phyloP scores from a whole-genome alignment of 345 rosid genomes.

The Brassica carinata region DNA sequence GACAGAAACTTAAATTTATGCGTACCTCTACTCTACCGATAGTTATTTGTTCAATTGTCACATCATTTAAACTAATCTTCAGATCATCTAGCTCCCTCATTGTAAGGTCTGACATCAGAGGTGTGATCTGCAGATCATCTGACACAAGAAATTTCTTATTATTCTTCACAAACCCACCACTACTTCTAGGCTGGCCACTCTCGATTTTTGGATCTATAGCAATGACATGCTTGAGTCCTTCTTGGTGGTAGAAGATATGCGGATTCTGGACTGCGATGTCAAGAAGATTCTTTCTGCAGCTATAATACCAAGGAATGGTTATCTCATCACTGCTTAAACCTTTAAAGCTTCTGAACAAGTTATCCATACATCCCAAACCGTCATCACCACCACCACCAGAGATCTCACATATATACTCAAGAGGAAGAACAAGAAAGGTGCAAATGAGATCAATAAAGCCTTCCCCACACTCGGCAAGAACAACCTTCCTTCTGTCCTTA shows the following conservation, averaged over 20 bases:
- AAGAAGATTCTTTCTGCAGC: slow-evolving; percentile 6
- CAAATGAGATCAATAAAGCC: slow-evolving; percentile 7
- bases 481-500: not conserved
- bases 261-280: not conserved
- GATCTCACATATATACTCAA: slow-evolving; percentile 6
- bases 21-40: slow-evolving; percentile 21
- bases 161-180: slow-evolving; percentile 1
- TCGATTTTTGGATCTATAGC: not conserved
- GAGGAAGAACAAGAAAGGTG: slow-evolving; percentile 8
- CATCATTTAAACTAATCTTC: not conserved
- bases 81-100: not conserved
- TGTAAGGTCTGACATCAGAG: not conserved
- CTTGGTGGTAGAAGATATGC: not conserved
- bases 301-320: slow-evolving; percentile 9
- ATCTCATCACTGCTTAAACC: not conserved
- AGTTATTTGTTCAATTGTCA: not conserved
- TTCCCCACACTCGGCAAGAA: not conserved
- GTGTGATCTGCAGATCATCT: not conserved
- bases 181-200: not conserved
- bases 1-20: not conserved
- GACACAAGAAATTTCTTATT: not conserved
- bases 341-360: slow-evolving; percentile 5
- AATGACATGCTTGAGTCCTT: not conserved
- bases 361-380: not conserved
- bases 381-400: not conserved